These are phyloP conservation scores for Suillus placidus DNA, from an alignment of 768 basidiomycete genomes.

Conservation along the genomic window DNA sequence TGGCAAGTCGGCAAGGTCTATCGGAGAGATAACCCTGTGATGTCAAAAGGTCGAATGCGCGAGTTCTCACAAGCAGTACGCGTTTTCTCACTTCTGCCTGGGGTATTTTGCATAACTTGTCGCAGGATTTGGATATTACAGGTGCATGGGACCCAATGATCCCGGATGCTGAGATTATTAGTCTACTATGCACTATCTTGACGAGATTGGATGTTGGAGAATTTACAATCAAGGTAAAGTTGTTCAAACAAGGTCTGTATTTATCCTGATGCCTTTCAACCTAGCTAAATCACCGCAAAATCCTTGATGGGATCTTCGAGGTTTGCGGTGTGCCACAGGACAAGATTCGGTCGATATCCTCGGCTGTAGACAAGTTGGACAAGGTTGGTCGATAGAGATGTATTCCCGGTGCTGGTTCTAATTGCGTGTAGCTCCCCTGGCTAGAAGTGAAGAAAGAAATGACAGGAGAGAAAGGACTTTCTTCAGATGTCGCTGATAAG, in stretches of 20 bases:
- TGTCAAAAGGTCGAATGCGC: constrained; percentile 97
- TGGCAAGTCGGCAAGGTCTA: constrained; percentile 99
- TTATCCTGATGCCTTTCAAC: constrained; percentile 8
- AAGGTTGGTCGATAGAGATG: constrained; percentile 56
- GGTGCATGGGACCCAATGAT: constrained; percentile 97
- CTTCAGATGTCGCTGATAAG: constrained; percentile 78
- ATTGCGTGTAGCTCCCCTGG: constrained; percentile 71
- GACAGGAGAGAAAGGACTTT: constrained; percentile 93
- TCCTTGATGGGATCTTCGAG: constrained; percentile 95
- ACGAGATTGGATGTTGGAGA: constrained; percentile 88
- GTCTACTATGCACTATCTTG: constrained; percentile 79
- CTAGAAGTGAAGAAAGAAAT: constrained; percentile 92
- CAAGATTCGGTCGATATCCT: constrained; percentile 90
- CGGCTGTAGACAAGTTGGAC: constrained; percentile 98
- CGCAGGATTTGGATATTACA: constrained; percentile 92
- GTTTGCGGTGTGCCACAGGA: constrained; percentile 92
- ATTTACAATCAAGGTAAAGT: constrained; percentile 83
- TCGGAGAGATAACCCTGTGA: constrained; percentile 92
- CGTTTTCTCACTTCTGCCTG: constrained; percentile 11
- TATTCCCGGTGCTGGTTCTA: constrained; percentile 3
- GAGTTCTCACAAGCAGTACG: constrained; percentile 96
- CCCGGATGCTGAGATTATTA: constrained; percentile 90
- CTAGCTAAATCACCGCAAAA: constrained; percentile 94
- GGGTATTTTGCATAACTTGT: neutral
- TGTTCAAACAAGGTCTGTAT: neutral